Conservation (phyloP, 345 rosid species). For the Aegle marmelos region DNA sequence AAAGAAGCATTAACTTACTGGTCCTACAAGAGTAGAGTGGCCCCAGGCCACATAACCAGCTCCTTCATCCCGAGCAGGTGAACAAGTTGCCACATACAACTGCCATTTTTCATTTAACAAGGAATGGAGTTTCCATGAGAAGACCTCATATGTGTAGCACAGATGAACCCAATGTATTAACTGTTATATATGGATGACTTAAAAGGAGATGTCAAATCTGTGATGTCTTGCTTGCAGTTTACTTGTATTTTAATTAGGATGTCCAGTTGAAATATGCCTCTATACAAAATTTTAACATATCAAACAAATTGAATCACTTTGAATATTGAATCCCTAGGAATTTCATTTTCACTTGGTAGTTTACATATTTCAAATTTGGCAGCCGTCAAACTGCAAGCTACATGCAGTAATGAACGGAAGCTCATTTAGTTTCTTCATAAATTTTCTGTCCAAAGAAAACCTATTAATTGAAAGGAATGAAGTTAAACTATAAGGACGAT, state of each 20-base stretch:
- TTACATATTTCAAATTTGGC: not conserved
- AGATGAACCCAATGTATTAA: not conserved
- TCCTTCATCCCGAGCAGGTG: constrained; percentile 80
- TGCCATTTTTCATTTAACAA: constrained; percentile 27
- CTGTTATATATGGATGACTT: not conserved
- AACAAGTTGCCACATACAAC: constrained; percentile 92
- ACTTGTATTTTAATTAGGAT: not conserved
- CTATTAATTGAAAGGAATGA: not conserved
- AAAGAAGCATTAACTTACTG: constrained; percentile 45
- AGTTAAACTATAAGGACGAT: not conserved
- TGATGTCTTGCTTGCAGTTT: not conserved
- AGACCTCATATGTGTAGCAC: not conserved
- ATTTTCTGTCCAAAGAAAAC: not conserved
- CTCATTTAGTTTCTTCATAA: not conserved
- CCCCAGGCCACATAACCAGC: constrained; percentile 95
- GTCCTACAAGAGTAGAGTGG: constrained; percentile 91
- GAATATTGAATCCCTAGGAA: not conserved
- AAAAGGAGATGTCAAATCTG: not conserved
- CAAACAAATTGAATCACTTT: not conserved
- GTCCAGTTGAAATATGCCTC: not conserved
- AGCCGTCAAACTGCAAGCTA: not conserved
- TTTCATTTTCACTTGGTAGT: not conserved
- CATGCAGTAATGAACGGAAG: not conserved
- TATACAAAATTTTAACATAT: not conserved
- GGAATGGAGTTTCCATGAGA: constrained; percentile 4